Base-by-base conservation (phyloP, 139 green algal species). In the Closterium sp. region DNA sequence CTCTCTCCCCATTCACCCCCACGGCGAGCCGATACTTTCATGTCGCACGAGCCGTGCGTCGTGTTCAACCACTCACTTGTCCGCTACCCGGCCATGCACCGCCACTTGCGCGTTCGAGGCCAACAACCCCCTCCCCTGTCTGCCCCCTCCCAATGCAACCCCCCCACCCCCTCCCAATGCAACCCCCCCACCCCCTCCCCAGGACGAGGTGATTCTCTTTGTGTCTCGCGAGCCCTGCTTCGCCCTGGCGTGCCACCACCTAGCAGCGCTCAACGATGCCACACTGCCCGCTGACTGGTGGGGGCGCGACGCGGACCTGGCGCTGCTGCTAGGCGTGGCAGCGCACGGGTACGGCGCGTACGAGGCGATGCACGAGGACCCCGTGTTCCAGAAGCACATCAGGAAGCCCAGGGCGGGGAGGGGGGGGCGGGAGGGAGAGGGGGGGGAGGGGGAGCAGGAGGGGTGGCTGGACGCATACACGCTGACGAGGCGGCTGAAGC, bases 381-480 rank as follows among this genome's bases (percentile, higher is more conserved):
- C 83, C 28, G 5, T 83, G 21, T 69, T 90, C 1, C 8, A 10
- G 25, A 28, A 23, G 25, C 3, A 33, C 38, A 91, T 91, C 0
- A 10, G n/a, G n/a, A 35, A 35, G 64, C n/a, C 88, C 10, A 12
- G 8, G n/a, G 36, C 25, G 25, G 35, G 16, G 19, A 36, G 36
- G 69, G 36, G 35, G 69, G 88, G 4, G 86, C 3, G 30, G 0
- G n/a, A 85, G 19, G 38, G 28, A 9, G 31, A 90, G 89, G 33
- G 25, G 8, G 36, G 38, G 7, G n/a, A 1, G 69, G 35, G 85
- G 85, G 28, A 31, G 28, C 33, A 23, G 25, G 31, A 33, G 25
- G 90, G 34, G 33, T 94, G 89, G 90, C 91, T 91, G 25, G 90
- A 91, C n/a, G 30, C 90, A 5, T 34, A 93, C 89, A 94, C 90